Percentiles rank a stretch among this genome's conserved stretches.
phyloP scores from a whole-genome alignment of 2,329 filamentous ascomycete genomes.

The Pseudopyrenochaeta lycopersici region DNA sequence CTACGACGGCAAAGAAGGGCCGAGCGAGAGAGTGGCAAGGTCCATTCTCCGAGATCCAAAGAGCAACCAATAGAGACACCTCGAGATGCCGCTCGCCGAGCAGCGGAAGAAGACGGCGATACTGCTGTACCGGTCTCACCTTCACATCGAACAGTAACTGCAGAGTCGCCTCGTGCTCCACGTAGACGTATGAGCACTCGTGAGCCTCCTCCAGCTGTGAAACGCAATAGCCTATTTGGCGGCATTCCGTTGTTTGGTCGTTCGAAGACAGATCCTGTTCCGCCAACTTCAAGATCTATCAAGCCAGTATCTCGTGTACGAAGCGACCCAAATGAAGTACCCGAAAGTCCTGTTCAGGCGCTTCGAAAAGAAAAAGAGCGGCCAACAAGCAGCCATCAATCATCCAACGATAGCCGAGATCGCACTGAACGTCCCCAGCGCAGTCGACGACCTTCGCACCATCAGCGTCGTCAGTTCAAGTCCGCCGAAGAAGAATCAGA shows the following conservation, averaged over 20 bases:
- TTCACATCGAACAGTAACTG: conserved; percentile 24
- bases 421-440: conserved; percentile 40
- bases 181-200: conserved; percentile 37
- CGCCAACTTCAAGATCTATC: conserved; percentile 31
- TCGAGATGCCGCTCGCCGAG: conserved; percentile 38
- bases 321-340: conserved; percentile 31
- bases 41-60: conserved; percentile 16
- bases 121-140: conserved; percentile 12
- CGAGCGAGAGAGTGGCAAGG: conserved; percentile 37
- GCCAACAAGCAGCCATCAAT: conserved; percentile 39
- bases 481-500: conserved; percentile 44
- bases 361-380: conserved; percentile 32
- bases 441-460: conserved; percentile 35
- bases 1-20: conserved; percentile 35
- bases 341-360: conserved; percentile 21
- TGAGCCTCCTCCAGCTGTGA: conserved; percentile 34
- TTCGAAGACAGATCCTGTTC: conserved; percentile 39
- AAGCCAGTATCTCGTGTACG: conserved; percentile 34
- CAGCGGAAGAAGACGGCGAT: conserved; percentile 23
- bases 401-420: conserved; percentile 44
- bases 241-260: conserved; percentile 41
- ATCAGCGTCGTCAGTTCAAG: conserved; percentile 33
- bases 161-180: conserved; percentile 33
- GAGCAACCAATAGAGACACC: conserved; percentile 18
- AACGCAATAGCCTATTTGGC: conserved; percentile 41